These are phyloP conservation scores for Penicillium freii DNA, from an alignment of 2,329 filamentous ascomycete genomes.

Conservation along the genomic window DNA sequence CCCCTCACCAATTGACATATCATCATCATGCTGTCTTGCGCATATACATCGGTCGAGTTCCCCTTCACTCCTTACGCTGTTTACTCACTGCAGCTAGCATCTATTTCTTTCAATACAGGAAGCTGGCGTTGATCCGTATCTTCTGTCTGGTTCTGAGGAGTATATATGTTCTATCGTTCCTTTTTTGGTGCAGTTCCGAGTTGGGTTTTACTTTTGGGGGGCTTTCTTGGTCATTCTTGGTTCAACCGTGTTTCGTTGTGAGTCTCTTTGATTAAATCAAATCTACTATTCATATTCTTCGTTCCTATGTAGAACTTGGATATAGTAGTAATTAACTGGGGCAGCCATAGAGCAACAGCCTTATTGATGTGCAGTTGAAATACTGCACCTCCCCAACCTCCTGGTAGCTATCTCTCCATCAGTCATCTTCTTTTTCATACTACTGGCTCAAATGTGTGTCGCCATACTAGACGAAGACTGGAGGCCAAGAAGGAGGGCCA, in stretches of 20 bases:
- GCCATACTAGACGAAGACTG: neutral
- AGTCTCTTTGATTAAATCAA: neutral
- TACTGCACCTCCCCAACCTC: neutral
- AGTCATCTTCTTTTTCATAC: too few species aligned
- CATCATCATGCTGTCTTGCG: neutral
- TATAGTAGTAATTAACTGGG: too few species aligned
- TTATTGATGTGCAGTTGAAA: neutral
- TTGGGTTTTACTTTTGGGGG: neutral
- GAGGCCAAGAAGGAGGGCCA: too few species aligned
- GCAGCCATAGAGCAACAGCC: neutral
- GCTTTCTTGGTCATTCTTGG: neutral
- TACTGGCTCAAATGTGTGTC: too few species aligned
- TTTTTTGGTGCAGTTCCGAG: neutral
- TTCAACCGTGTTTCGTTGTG: neutral
- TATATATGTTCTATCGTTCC: neutral
- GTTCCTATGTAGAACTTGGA: neutral
- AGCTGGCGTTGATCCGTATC: conserved; percentile 21
- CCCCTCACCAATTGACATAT: neutral
- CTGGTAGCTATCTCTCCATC: neutral
- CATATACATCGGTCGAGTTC: conserved; percentile 7
- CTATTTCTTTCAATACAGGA: conserved; percentile 25
- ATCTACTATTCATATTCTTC: neutral
- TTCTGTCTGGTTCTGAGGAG: conserved; percentile 11
- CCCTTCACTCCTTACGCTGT: neutral
- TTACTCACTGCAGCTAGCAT: conserved; percentile 2